These are phyloP conservation scores for Microsporum ferrugineum DNA, from an alignment of 2,329 filamentous ascomycete species.

Conservation along the genomic window DNA sequence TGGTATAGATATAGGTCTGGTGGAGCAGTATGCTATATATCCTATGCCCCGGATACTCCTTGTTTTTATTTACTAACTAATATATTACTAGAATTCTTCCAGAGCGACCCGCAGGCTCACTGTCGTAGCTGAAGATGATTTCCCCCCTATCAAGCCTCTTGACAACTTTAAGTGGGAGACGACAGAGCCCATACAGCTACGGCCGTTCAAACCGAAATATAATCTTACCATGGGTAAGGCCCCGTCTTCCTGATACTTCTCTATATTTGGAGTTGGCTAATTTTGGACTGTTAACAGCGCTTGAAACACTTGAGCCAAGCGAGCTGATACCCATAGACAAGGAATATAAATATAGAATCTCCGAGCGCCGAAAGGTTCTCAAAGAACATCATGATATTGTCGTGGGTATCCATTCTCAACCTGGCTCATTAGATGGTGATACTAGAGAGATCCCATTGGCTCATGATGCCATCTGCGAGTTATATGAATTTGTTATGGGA, in stretches of 20 bases:
- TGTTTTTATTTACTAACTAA: not conserved
- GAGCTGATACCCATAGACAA: constrained; percentile 49
- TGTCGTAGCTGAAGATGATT: constrained; percentile 7
- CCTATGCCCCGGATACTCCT: not conserved
- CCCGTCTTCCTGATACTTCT: not conserved
- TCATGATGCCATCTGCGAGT: constrained; percentile 42
- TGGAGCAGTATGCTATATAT: not conserved
- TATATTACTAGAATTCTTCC: not conserved
- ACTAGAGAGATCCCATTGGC: constrained; percentile 25
- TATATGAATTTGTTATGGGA: constrained; percentile 45
- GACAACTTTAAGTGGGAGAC: constrained; percentile 40
- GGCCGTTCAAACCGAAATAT: constrained; percentile 51
- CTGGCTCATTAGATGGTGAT: constrained; percentile 9
- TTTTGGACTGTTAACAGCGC: constrained; percentile 28
- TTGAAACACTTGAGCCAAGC: constrained; percentile 43
- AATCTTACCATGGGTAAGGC: constrained; percentile 51
- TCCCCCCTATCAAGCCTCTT: constrained; percentile 27
- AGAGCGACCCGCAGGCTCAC: not conserved
- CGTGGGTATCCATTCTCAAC: constrained; percentile 25
- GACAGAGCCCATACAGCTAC: constrained; percentile 42
- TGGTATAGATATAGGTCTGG: constrained; percentile 1
- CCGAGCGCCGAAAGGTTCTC: constrained; percentile 40
- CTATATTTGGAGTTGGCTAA: not conserved
- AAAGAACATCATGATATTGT: constrained; percentile 32
- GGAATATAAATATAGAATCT: constrained; percentile 44